A percentile compares a stretch with the other conserved stretches of the same genome.
phyloP scores from a whole-genome alignment of 1,139 yeast species.

The Geotrichum macrosporum region DNA sequence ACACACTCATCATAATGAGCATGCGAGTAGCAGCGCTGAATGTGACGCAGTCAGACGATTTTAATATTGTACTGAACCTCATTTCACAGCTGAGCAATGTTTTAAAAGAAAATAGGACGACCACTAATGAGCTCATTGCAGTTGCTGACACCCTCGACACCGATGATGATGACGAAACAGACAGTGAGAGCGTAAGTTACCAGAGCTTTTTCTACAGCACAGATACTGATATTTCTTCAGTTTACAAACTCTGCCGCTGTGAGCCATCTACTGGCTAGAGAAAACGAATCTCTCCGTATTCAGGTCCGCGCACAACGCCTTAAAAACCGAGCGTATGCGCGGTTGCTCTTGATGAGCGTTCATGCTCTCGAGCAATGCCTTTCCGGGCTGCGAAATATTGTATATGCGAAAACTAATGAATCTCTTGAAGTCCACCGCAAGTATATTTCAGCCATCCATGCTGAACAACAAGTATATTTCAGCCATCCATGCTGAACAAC shows the following conservation, averaged over 20 bases:
- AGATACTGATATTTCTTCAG: not conserved
- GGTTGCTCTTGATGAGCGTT: constrained; percentile 26
- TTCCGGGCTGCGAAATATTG: constrained; percentile 27
- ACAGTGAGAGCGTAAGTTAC: constrained; percentile 14
- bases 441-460: constrained; percentile 28
- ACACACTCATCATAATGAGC: constrained; percentile 10
- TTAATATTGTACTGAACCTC: constrained; percentile 30
- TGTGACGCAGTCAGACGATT: constrained; percentile 31
- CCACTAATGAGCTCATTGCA: constrained; percentile 30
- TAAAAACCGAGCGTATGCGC: constrained; percentile 25
- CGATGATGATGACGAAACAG: constrained; percentile 23
- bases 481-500: constrained; percentile 30
- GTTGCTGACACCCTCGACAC: constrained; percentile 33
- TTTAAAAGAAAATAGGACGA: constrained; percentile 30
- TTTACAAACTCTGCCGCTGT: constrained; percentile 8
- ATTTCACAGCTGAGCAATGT: constrained; percentile 30
- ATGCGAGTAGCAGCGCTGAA: constrained; percentile 18
- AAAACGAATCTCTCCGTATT: constrained; percentile 23
- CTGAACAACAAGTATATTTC: constrained; percentile 28
- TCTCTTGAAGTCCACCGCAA: constrained; percentile 30
- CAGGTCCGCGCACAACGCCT: constrained; percentile 23
- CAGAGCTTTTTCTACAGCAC: not conserved
- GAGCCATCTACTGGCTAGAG: constrained; percentile 16
- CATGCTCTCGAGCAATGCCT: constrained; percentile 29
- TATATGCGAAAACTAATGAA: constrained; percentile 27